Percentiles rank a stretch among this genome's conserved stretches.
These are phyloP conservation scores for Aureococcus anophagefferens DNA, from an alignment of 108 stramenopile species.

Conservation along the genomic window DNA sequence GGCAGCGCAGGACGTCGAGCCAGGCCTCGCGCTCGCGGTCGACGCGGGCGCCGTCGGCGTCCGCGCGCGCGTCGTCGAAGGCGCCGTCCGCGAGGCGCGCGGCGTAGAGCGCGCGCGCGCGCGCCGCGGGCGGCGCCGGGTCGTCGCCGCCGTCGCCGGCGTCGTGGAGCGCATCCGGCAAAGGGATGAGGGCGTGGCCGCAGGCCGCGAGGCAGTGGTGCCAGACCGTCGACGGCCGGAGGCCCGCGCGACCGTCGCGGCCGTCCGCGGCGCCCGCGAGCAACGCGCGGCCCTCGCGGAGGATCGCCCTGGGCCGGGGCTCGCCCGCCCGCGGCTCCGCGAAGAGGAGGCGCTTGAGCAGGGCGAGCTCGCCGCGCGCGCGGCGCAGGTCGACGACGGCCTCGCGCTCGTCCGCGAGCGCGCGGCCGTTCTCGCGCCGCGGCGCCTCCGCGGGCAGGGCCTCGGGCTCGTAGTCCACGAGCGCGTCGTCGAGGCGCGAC, in stretches of 20 bases:
- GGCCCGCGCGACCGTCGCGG: not conserved
- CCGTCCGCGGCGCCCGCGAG: too few relatives aligned
- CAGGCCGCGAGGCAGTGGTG: not conserved
- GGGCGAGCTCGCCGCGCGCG: not conserved
- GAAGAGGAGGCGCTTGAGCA: not conserved
- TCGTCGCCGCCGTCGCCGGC: too few relatives aligned
- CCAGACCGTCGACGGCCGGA: not conserved
- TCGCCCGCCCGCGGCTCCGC: not conserved
- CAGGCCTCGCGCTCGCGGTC: not conserved
- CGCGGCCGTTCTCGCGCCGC: too few relatives aligned
- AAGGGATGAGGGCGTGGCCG: not conserved
- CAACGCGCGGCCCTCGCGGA: not conserved
- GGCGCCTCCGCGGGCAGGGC: too few relatives aligned
- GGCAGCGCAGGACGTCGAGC: not conserved
- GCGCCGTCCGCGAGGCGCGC: too few relatives aligned
- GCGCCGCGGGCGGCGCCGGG: too few relatives aligned
- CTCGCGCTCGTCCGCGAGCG: not conserved
- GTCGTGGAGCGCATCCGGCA: too few relatives aligned
- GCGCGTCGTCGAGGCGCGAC: not conserved
- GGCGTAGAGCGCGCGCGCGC: too few relatives aligned
- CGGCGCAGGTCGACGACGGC: not conserved
- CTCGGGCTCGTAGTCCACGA: not conserved
- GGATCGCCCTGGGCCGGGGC: not conserved
- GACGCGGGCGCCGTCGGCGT: not conserved
- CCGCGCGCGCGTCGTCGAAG: too few relatives aligned